Evolutionary conservation across 495 filamentous ascomycete species (phyloP).

Genomic region (Penicillium cataractarum): DNA sequence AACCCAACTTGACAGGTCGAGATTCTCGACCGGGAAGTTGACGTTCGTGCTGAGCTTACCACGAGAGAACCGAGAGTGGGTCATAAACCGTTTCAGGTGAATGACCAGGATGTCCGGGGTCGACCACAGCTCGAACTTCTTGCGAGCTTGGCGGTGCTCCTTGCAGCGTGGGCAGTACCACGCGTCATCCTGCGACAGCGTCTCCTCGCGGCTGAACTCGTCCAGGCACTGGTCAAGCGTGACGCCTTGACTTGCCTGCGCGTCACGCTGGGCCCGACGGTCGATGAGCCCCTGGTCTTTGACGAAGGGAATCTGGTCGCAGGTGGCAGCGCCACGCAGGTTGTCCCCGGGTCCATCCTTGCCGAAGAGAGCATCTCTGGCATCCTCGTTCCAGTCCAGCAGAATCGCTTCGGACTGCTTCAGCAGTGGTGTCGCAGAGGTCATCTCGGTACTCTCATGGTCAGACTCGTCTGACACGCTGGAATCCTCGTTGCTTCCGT

Average conservation of each 20-base stretch:
- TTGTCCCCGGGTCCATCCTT: conserved; percentile 37
- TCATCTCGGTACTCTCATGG: conserved; percentile 16
- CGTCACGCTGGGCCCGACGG: conserved; percentile 59
- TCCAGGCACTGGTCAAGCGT: conserved; percentile 88
- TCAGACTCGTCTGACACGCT: conserved; percentile 23
- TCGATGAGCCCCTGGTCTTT: conserved; percentile 69
- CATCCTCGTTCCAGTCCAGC: conserved; percentile 75
- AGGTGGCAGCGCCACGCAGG: conserved; percentile 43
- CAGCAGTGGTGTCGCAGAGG: conserved; percentile 56
- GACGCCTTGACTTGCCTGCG: conserved; percentile 72
- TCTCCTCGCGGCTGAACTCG: conserved; percentile 89
- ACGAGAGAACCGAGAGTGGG: conserved; percentile 62
- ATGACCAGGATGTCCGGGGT: conserved; percentile 91
- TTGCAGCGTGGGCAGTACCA: conserved; percentile 98
- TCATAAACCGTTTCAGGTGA: conserved; percentile 90
- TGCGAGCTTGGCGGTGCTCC: conserved; percentile 85
- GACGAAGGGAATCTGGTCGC: conserved; percentile 51
- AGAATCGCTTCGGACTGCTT: conserved; percentile 79
- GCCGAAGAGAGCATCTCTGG: conserved; percentile 70
- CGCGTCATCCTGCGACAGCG: conserved; percentile 89
- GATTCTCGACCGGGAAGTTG: conserved; percentile 84
- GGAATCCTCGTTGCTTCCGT: conserved; percentile 21
- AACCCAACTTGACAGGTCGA: conserved; percentile 81
- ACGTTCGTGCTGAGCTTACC: conserved; percentile 93
- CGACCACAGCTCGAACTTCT: conserved; percentile 97